Percentiles rank a stretch among this genome's conserved stretches.
Conservation (phyloP, 1,284 basidiomycete species). For the Moesziomyces aphidis region DNA sequence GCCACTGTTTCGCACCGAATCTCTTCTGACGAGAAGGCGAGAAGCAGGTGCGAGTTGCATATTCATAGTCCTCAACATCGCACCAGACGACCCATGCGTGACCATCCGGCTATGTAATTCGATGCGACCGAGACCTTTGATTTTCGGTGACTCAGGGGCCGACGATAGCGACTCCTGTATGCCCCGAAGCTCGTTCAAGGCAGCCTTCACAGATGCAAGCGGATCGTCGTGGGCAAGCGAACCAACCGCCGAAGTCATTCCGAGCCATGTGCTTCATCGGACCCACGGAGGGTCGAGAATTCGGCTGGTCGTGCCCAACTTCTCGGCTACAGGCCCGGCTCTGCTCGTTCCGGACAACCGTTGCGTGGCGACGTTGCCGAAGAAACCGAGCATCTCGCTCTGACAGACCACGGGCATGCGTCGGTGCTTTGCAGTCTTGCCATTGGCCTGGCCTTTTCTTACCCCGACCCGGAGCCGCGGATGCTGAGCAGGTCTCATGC, state of each 20-base stretch:
- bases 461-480: background rate
- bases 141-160: too few relatives aligned
- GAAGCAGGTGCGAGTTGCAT: too few relatives aligned
- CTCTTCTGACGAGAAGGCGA: too few relatives aligned
- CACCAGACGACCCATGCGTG: too few relatives aligned
- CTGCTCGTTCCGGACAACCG: background rate
- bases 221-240: background rate
- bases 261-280: background rate
- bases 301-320: background rate
- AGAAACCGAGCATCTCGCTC: background rate
- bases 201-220: background rate
- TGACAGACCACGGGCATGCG: background rate
- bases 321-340: background rate
- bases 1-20: too few relatives aligned
- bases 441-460: background rate
- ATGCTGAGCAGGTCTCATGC: background rate
- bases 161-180: too few relatives aligned
- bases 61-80: too few relatives aligned
- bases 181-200: too few relatives aligned
- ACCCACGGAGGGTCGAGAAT: background rate
- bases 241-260: background rate
- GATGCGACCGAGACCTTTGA: too few relatives aligned
- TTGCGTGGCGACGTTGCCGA: too few relatives aligned
- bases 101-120: too few relatives aligned
- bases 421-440: background rate